These are phyloP conservation scores for Vitis hybrid DNA, from an alignment of 177 flowering plant species.

Conservation along the genomic window DNA sequence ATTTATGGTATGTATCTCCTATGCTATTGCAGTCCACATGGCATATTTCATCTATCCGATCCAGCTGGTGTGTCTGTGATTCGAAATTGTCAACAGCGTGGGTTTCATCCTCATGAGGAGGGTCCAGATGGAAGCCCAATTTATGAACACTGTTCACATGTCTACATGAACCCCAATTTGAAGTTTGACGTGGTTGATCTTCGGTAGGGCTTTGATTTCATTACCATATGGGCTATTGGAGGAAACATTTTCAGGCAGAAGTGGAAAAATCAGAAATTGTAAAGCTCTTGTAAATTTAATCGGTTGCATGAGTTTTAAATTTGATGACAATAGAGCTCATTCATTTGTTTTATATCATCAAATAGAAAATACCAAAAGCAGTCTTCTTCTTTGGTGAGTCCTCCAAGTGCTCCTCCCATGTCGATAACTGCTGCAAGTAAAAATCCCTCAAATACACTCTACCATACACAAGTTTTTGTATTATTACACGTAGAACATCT, in stretches of 20 bases:
- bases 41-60: constrained; percentile 96
- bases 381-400: neutral
- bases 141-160: constrained; percentile 98
- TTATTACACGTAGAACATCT: too few relatives aligned
- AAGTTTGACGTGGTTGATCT: constrained; percentile 87
- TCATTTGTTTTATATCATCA: neutral
- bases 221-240: neutral
- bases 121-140: constrained; percentile 82
- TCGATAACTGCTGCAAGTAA: too few relatives aligned
- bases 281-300: neutral
- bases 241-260: neutral
- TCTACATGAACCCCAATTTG: constrained; percentile 70
- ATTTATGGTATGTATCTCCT: neutral
- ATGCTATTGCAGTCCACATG: constrained; percentile 74
- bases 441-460: too few relatives aligned
- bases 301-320: neutral
- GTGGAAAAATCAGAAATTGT: neutral
- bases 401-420: neutral
- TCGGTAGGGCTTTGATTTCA: constrained; percentile 34
- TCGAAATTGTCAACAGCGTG: constrained; percentile 85
- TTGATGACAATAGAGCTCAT: neutral
- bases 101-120: constrained; percentile 98
- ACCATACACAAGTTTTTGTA: too few relatives aligned
- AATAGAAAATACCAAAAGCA: neutral
- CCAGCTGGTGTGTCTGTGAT: constrained; percentile 83